Conservation (phyloP, 1,139 yeast genomes). For the Candida sanyaensis region DNA sequence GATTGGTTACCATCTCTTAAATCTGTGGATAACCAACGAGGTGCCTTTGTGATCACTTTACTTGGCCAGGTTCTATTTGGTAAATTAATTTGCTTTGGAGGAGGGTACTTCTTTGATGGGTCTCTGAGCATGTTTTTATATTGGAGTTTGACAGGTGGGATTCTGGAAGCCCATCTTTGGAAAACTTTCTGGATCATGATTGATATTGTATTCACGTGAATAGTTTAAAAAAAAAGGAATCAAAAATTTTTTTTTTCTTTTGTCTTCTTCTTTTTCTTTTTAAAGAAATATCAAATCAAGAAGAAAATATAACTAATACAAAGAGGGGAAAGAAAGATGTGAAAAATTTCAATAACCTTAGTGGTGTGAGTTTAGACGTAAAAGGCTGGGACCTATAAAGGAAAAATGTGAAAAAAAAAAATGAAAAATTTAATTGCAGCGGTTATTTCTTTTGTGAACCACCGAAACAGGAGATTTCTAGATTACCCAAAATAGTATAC, state of each 20-base stretch:
- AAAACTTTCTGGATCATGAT: slow-evolving; percentile 26
- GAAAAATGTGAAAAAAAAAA: not conserved
- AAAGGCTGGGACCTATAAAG: not conserved
- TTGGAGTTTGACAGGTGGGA: slow-evolving; percentile 19
- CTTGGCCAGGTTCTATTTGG: slow-evolving; percentile 89
- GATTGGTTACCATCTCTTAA: slow-evolving; percentile 97
- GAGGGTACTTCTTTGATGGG: slow-evolving; percentile 75
- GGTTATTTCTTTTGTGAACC: not conserved
- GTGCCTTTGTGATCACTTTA: slow-evolving; percentile 72
- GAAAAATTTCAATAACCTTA: slow-evolving; percentile 2
- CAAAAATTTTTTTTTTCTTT: not conserved
- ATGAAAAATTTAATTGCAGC: not conserved
- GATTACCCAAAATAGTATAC: not conserved
- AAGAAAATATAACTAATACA: not conserved
- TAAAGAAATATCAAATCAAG: not conserved
- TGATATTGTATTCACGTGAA: not conserved
- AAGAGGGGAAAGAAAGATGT: not conserved
- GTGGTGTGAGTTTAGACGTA: not conserved
- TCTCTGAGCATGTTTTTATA: slow-evolving; percentile 51
- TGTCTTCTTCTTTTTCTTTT: no score
- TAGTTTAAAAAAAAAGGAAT: no score
- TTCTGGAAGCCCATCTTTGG: slow-evolving; percentile 27
- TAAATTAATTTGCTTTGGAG: slow-evolving; percentile 66
- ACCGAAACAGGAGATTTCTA: slow-evolving; percentile 1
- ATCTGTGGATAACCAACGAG: slow-evolving; percentile 96